Evolutionary conservation across 1,139 yeast genomes (phyloP).

Genomic region (Nakaseomyces nivariensis): DNA sequence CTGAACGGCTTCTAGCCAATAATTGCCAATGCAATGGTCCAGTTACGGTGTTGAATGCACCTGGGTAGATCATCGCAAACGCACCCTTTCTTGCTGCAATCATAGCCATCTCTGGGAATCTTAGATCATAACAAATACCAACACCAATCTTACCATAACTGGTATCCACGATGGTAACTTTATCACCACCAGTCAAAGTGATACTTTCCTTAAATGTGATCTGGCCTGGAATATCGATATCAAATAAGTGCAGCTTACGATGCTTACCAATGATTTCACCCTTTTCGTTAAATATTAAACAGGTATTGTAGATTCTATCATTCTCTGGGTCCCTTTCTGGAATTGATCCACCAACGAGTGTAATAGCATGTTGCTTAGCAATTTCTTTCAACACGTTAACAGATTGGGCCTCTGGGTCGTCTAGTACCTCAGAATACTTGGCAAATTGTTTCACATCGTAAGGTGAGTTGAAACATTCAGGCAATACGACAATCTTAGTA

Average conservation of each 20-base stretch:
- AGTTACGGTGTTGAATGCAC: conserved; percentile 91
- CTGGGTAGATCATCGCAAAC: conserved; percentile 88
- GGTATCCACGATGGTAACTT: conserved; percentile 66
- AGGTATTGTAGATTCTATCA: conserved; percentile 68
- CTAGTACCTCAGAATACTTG: conserved; percentile 64
- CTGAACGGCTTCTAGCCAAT: conserved; percentile 76
- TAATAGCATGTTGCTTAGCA: conserved; percentile 53
- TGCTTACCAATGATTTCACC: conserved; percentile 80
- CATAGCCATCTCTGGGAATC: conserved; percentile 86
- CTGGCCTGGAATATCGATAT: conserved; percentile 82
- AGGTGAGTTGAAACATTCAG: conserved; percentile 92
- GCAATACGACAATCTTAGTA: conserved; percentile 41
- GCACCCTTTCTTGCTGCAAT: conserved; percentile 67
- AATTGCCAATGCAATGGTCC: conserved; percentile 94
- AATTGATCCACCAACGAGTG: conserved; percentile 80
- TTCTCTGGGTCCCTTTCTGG: conserved; percentile 59
- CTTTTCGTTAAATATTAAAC: conserved; percentile 56
- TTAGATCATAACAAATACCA: conserved; percentile 85
- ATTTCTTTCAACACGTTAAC: conserved; percentile 43
- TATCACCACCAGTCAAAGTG: conserved; percentile 66
- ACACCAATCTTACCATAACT: conserved; percentile 73
- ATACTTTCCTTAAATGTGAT: conserved; percentile 77
- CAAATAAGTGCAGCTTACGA: conserved; percentile 82
- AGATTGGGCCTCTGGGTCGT: conserved; percentile 51
- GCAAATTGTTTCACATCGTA: conserved; percentile 81